phyloP scores from a whole-genome alignment of 371 early-diverging fungal species.

The Mortierella sp. region DNA sequence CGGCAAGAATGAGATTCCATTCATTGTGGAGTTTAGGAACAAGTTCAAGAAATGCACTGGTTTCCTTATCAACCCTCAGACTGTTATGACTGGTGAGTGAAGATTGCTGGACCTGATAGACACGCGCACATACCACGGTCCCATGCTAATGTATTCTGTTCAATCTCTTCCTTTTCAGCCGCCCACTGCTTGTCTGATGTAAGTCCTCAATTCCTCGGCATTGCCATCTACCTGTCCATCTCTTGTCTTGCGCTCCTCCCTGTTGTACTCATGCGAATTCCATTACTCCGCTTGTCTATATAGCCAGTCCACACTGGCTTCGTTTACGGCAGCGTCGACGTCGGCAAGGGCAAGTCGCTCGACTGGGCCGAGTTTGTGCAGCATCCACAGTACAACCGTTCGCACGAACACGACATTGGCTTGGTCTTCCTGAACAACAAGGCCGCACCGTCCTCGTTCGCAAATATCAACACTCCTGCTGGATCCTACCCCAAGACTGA shows the following conservation, averaged over 20 bases:
- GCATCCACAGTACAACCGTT: not conserved
- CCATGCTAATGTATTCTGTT: too few relatives aligned
- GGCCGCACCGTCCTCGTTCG: not conserved
- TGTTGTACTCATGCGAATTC: too few relatives aligned
- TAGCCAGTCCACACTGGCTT: not conserved
- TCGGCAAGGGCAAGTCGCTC: not conserved
- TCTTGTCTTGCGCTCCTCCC: too few relatives aligned
- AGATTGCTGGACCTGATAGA: not conserved
- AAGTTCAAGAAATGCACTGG: not conserved
- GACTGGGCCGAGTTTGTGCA: not conserved
- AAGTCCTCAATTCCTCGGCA: not conserved
- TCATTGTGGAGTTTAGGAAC: not conserved
- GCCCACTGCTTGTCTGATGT: not conserved
- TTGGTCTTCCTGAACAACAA: not conserved
- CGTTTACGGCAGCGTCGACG: not conserved
- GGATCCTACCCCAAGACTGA: not conserved
- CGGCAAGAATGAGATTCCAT: not conserved
- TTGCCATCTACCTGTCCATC: too few relatives aligned
- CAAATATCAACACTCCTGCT: not conserved
- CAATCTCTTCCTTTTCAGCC: not conserved
- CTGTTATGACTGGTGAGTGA: not conserved
- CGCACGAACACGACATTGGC: not conserved
- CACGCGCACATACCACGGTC: too few relatives aligned
- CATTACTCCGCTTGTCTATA: not conserved
- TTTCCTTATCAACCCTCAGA: slow-evolving; percentile 1